phyloP scores from a whole-genome alignment of 306 rosid genomes.

The Cicer arietinum region DNA sequence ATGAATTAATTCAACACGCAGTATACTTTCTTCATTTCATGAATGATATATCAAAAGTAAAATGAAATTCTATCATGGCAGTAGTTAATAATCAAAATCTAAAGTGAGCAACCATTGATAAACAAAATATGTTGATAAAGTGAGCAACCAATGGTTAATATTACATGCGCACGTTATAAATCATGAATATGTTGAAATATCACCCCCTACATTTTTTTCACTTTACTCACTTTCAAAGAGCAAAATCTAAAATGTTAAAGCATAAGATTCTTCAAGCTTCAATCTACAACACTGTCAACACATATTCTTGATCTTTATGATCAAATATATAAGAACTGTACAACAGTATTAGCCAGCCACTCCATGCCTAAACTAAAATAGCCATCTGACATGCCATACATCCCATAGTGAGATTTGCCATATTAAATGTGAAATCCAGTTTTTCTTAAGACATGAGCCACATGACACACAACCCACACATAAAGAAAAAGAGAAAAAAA shows the following conservation, averaged over 20 bases:
- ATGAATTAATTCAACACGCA: neutral
- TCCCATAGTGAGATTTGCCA: neutral
- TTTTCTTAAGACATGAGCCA: neutral
- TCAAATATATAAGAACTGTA: neutral
- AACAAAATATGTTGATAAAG: too few species aligned
- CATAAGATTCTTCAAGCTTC: conserved; percentile 11
- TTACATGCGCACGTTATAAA: too few species aligned
- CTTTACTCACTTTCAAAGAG: too few species aligned
- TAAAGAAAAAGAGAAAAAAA: neutral
- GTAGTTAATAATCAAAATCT: too few species aligned
- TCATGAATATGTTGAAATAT: too few species aligned
- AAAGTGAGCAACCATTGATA: too few species aligned
- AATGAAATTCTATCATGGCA: neutral
- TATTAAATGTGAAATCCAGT: neutral
- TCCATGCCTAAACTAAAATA: conserved; percentile 19
- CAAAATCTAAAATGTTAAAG: neutral
- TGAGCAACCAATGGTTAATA: too few species aligned
- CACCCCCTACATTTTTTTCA: too few species aligned
- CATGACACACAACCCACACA: neutral
- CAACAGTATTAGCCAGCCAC: neutral
- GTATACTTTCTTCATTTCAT: conserved; percentile 7
- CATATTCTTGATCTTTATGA: neutral
- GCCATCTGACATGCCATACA: conserved; percentile 5
- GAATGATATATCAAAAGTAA: conserved; percentile 1
- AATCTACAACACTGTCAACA: neutral